Evolutionary conservation across 2,329 filamentous ascomycete genomes (phyloP).

Genomic region (Pseudopyrenochaeta lycopersici): DNA sequence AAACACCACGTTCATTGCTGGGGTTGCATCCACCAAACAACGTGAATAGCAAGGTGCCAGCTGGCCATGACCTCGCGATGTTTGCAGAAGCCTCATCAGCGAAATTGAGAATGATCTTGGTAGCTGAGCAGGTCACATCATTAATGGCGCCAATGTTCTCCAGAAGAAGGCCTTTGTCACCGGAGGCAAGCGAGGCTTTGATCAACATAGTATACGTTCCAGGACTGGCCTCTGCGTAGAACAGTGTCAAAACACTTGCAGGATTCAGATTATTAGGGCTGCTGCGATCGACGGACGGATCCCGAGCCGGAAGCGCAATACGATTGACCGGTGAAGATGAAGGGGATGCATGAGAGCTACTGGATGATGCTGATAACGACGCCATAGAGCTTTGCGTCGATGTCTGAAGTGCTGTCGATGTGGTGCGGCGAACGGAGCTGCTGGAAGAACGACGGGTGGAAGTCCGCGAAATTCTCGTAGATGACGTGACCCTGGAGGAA

Average conservation of each 20-base stretch:
- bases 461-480: too few species aligned
- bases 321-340: not conserved
- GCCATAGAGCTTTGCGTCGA: not conserved
- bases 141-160: not conserved
- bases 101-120: not conserved
- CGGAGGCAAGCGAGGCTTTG: not conserved
- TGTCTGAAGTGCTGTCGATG: not conserved
- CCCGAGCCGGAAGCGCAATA: not conserved
- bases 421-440: too few species aligned
- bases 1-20: not conserved
- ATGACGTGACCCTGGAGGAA: not conserved
- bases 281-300: not conserved
- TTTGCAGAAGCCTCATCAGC: not conserved
- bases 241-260: not conserved
- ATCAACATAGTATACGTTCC: not conserved
- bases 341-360: not conserved
- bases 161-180: not conserved
- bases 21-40: not conserved
- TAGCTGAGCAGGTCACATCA: not conserved
- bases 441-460: too few species aligned
- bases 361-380: not conserved
- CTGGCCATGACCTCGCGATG: not conserved
- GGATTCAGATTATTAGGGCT: not conserved
- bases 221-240: not conserved
- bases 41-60: constrained; percentile 1